A percentile compares a stretch with the other conserved stretches of the same genome.
phyloP scores from a whole-genome alignment of 2,329 filamentous ascomycete species.

The Aspergillus hortae region DNA sequence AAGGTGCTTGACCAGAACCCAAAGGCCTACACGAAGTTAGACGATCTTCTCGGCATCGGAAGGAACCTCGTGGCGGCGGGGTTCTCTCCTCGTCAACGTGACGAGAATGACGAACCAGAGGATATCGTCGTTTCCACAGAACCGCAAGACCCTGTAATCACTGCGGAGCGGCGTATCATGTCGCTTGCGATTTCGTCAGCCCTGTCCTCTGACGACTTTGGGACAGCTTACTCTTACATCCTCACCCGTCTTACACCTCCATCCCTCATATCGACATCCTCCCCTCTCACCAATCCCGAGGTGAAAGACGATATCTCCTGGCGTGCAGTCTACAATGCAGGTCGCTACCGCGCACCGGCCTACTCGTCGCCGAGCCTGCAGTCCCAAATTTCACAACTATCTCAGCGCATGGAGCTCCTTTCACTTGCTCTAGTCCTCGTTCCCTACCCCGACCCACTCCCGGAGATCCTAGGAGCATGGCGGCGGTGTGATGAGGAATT shows the following conservation, averaged over 20 bases:
- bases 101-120: slow-evolving; percentile 14
- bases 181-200: slow-evolving; percentile 45
- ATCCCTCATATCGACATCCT: slow-evolving; percentile 29
- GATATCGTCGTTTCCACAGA: slow-evolving; percentile 6
- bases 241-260: slow-evolving; percentile 52
- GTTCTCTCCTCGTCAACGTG: slow-evolving; percentile 25
- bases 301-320: slow-evolving; percentile 58
- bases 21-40: slow-evolving; percentile 60
- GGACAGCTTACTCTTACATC: slow-evolving; percentile 65
- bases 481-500: slow-evolving; percentile 61
- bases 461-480: slow-evolving; percentile 62
- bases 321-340: slow-evolving; percentile 62
- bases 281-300: slow-evolving; percentile 23
- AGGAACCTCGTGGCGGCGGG: slow-evolving; percentile 53
- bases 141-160: slow-evolving; percentile 27
- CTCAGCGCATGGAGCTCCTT: slow-evolving; percentile 63
- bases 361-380: slow-evolving; percentile 31
- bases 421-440: slow-evolving; percentile 60
- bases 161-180: slow-evolving; percentile 45
- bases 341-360: slow-evolving; percentile 48
- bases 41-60: slow-evolving; percentile 61
- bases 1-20: slow-evolving; percentile 61
- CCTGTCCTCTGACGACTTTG: slow-evolving; percentile 45
- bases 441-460: slow-evolving; percentile 52
- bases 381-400: slow-evolving; percentile 52